Evolutionary conservation across 2,329 filamentous ascomycete genomes (phyloP), one percentile per base, ranked within the genome.

Genomic region (Didymella segeticola): DNA sequence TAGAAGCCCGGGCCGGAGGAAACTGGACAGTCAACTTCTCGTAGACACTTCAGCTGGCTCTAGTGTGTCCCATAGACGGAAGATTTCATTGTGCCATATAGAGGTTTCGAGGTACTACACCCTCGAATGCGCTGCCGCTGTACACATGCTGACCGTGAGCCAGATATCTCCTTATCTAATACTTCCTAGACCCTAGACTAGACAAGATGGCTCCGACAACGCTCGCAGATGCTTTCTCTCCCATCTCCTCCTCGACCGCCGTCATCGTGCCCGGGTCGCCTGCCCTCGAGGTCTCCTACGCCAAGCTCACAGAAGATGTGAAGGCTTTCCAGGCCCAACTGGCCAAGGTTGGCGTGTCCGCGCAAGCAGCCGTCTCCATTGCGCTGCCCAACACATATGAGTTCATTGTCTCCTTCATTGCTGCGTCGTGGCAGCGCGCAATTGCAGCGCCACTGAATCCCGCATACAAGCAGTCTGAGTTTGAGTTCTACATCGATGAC

Each of bases 401-500:
- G 74, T 95, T 96, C 77, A 89, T 96, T 70, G 86, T 95, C 51
- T 87, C 90, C 2, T 96, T 96, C 77, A 83, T 96, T 37, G 91
- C 90, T n/a, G 83, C 87, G 15, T 86, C 90, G n/a, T 91, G 88
- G 86, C 91, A 95, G 78, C 84, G 91, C 66, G 89, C 82, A 25
- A 88, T 95, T 63, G 91, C 91, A 7, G 91, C 91, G 3, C 91
- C 91, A n/a, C 79, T 96, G 61, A 96, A 96, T 75, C 86, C 91
- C 33, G 88, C 87, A 37, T 96, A 96, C 80, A 96, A 93, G 79
- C 90, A 95, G 76, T 87, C 87, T 52, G 91, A 96, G 75, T 95
- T 93, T 72, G 91, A 95, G 73, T 96, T 96, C 77, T 96, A 95
- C 76, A 93, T 96, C 68, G 88, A 92, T 61, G 91, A 96, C 71